Percentiles rank a stretch among this genome's conserved stretches.
Evolutionary conservation across 352 stramenopile species (phyloP).

Genomic region (Hyaloperonospora arabidopsidis): DNA sequence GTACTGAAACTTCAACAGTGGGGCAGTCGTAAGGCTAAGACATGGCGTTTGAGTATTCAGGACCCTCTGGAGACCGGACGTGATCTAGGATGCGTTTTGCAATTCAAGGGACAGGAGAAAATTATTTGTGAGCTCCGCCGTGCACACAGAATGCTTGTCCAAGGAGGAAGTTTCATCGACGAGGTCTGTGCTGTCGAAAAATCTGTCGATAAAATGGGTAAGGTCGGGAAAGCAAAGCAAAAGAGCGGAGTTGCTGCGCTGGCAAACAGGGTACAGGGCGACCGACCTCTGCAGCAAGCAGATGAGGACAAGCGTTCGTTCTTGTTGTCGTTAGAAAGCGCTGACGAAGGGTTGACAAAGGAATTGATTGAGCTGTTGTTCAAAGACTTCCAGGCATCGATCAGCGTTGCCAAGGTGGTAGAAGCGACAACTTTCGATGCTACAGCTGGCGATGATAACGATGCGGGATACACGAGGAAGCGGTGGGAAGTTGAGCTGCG

Average conservation of each 20-base stretch:
- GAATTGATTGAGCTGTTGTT: slow-evolving; percentile 28
- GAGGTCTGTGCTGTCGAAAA: slow-evolving; percentile 30
- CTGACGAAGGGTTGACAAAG: slow-evolving; percentile 31
- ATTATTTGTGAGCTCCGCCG: slow-evolving; percentile 63
- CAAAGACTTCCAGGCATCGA: slow-evolving; percentile 29
- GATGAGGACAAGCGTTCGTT: slow-evolving; percentile 28
- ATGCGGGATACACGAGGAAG: slow-evolving; percentile 11
- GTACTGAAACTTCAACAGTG: slow-evolving; percentile 38
- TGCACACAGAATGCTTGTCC: slow-evolving; percentile 37
- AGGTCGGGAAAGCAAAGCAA: slow-evolving; percentile 11
- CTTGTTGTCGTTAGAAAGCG: slow-evolving; percentile 28
- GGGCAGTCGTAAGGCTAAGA: slow-evolving; percentile 41
- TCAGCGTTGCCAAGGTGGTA: slow-evolving; percentile 30
- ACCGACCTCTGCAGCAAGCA: slow-evolving; percentile 11
- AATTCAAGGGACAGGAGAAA: slow-evolving; percentile 51
- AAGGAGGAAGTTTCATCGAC: slow-evolving; percentile 44
- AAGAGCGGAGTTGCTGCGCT: neutral
- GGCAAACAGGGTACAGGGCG: slow-evolving; percentile 1
- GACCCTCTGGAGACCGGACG: slow-evolving; percentile 73
- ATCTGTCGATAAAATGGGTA: neutral
- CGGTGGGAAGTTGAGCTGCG: slow-evolving; percentile 36
- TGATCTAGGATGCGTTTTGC: slow-evolving; percentile 74
- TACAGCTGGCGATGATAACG: neutral
- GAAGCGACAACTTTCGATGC: slow-evolving; percentile 4
- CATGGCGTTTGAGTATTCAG: slow-evolving; percentile 82